Evolutionary conservation across 2,329 filamentous ascomycete genomes (phyloP).

Genomic region (Anthostomella pinea): DNA sequence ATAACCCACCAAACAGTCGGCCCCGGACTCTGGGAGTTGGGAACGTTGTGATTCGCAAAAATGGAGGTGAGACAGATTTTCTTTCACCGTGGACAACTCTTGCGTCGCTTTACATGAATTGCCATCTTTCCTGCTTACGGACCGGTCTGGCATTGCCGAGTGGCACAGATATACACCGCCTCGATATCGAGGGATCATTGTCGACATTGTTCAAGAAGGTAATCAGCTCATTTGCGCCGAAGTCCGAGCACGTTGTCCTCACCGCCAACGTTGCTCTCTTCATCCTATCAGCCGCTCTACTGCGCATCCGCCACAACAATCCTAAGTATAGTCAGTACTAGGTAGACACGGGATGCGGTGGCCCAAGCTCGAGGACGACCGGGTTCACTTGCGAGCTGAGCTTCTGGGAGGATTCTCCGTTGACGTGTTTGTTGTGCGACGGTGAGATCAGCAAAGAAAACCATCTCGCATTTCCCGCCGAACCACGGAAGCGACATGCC

Average conservation of each 20-base stretch:
- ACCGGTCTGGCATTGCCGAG: conserved; percentile 18
- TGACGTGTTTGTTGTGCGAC: conserved; percentile 28
- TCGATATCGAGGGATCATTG: not conserved
- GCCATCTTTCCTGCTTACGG: conserved; percentile 4
- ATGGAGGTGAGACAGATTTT: conserved; percentile 10
- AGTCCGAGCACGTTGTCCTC: conserved; percentile 6
- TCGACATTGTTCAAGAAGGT: conserved; percentile 11
- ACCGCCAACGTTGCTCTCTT: conserved; percentile 9
- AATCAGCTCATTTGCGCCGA: not conserved
- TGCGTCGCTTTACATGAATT: conserved; percentile 6
- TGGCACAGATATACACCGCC: conserved; percentile 22
- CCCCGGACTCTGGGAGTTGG: not conserved
- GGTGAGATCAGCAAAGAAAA: conserved; percentile 31
- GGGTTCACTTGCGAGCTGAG: conserved; percentile 19
- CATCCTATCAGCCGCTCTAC: conserved; percentile 5
- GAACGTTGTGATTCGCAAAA: conserved; percentile 2
- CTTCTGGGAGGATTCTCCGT: conserved; percentile 18
- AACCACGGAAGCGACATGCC: not conserved
- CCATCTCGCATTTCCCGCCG: not conserved
- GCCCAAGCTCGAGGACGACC: conserved; percentile 21
- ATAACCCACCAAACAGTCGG: conserved; percentile 23
- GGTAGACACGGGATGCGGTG: conserved; percentile 24
- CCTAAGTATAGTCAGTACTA: conserved; percentile 17
- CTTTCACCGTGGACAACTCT: conserved; percentile 6
- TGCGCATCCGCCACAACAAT: conserved; percentile 4